A percentile compares a stretch with the other conserved stretches of the same genome.
These are phyloP conservation scores for Colletotrichum tropicicola DNA, from an alignment of 2,329 filamentous ascomycete genomes.

Conservation along the genomic window DNA sequence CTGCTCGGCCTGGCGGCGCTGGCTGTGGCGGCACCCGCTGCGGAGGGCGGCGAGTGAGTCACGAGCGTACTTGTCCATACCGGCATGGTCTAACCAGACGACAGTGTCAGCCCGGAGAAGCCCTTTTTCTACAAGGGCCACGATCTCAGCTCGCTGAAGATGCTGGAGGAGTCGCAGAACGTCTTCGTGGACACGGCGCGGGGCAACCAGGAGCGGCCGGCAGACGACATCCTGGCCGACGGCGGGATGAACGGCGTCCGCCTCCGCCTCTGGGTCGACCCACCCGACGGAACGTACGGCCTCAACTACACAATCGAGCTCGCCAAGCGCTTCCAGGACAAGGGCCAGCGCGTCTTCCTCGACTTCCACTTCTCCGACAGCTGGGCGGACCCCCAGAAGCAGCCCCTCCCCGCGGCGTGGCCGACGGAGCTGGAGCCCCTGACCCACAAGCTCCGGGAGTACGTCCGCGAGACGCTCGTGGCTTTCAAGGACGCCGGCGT, in stretches of 20 bases:
- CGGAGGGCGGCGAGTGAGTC: constrained; percentile 13
- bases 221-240: constrained; percentile 26
- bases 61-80: background rate
- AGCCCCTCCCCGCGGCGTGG: constrained; percentile 43
- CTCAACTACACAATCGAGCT: constrained; percentile 37
- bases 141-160: constrained; percentile 27
- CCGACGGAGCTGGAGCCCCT: constrained; percentile 40
- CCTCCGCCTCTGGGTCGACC: constrained; percentile 25
- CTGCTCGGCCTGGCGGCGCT: constrained; percentile 20
- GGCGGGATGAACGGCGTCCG: constrained; percentile 27
- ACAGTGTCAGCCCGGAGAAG: background rate
- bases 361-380: constrained; percentile 43
- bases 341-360: constrained; percentile 46
- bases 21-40: background rate
- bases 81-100: background rate
- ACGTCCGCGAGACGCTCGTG: constrained; percentile 45
- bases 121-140: constrained; percentile 28
- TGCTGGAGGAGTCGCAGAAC: constrained; percentile 21
- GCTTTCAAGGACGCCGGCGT: constrained; percentile 48
- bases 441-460: constrained; percentile 39
- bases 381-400: constrained; percentile 47
- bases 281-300: constrained; percentile 25
- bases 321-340: constrained; percentile 42
- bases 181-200: constrained; percentile 25
- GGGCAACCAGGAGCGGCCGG: constrained; percentile 12